Base-by-base conservation (phyloP, 768 basidiomycete species). In the Hydnomerulius pinastri region DNA sequence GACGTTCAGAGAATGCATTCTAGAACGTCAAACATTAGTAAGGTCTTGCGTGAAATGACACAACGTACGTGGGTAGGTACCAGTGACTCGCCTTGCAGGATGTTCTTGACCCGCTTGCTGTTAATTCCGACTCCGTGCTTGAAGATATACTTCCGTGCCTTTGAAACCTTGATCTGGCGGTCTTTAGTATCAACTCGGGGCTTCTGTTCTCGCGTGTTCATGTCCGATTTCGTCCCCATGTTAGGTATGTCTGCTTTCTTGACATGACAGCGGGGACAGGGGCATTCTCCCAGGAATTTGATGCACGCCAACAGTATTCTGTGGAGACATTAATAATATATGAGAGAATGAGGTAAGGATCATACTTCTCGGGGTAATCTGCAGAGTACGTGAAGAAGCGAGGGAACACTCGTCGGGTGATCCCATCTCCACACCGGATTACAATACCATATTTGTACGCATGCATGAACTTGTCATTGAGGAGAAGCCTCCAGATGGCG, bases 1-100 rank as follows among this genome's bases (percentile, higher is more conserved):
- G 46, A 0, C 45, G 48, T 8, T 57, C 29, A 0, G 67, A 64
- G 46, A 76, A 76, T 0, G 71, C 65, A 54, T 73, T 76, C 73
- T 76, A 50, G 11, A 18, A 23, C n/a, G 4, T n/a, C 15, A 52
- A 39, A n/a, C 39, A 43, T 28, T 27, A 18, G 30, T 43, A 27
- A 13, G n/a, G n/a, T n/a, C 29, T 35, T 2, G 21, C 2, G 17
- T 41, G n/a, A 23, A 8, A 17, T 42, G 2, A 35, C 8, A 23
- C 12, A 29, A 46, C 48, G 13, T 29, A 61, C 53, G 5, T 6
- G 4, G 8, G 51, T 60, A 2, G 60, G 55, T 2, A 63, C 56
- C 6, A 46, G 37, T 1, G 58, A 67, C 12, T 54, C 12, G 1
- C 35, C 33, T 12, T 44, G 27, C 7, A 63, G 20, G 1, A 57